phyloP scores from a whole-genome alignment of 306 rosid species.

The Cucurbita moschata region DNA sequence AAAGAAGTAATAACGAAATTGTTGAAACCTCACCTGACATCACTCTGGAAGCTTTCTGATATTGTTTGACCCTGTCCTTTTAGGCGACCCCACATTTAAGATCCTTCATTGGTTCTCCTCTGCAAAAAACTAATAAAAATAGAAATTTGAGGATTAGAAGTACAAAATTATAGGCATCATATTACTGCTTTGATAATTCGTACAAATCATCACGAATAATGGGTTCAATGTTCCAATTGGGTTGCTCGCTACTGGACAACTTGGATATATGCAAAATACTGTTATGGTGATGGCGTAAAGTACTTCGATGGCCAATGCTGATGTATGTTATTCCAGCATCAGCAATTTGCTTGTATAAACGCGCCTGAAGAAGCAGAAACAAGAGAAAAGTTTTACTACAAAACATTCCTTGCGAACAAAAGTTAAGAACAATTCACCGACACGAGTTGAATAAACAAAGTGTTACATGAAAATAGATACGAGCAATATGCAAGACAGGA shows the following conservation, averaged over 20 bases:
- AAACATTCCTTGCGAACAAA: neutral
- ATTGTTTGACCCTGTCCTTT: neutral
- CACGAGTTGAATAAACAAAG: neutral
- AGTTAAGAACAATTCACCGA: neutral
- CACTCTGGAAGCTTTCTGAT: neutral
- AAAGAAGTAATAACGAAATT: no score
- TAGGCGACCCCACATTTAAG: neutral
- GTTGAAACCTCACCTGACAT: neutral
- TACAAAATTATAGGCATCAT: neutral
- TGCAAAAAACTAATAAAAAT: neutral
- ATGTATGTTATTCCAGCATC: constrained; percentile 70
- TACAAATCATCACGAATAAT: constrained; percentile 15
- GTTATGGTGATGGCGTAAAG: constrained; percentile 43
- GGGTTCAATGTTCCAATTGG: constrained; percentile 52
- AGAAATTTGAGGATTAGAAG: neutral
- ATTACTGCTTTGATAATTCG: constrained; percentile 4
- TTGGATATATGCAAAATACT: constrained; percentile 40
- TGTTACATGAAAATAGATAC: neutral
- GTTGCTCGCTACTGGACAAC: constrained; percentile 12
- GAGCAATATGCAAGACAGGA: neutral
- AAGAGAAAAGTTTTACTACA: neutral
- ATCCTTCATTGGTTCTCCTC: neutral
- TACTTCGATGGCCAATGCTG: constrained; percentile 72
- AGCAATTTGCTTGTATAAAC: constrained; percentile 51
- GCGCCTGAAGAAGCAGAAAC: constrained; percentile 36